Base-by-base conservation (phyloP, 345 rosid genomes). In the Syzygium grande region DNA sequence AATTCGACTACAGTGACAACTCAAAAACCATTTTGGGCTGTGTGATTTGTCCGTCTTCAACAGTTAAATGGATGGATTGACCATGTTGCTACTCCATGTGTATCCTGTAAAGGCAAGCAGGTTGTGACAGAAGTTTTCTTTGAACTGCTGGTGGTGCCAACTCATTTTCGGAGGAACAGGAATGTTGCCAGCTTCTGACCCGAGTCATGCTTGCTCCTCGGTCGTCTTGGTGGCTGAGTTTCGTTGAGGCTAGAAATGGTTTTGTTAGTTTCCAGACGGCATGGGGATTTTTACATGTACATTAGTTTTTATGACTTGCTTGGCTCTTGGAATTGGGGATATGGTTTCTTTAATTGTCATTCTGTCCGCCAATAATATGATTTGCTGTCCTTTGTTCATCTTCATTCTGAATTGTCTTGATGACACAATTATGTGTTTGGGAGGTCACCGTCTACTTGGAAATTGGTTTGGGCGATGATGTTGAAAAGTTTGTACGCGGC, bases 21-120 rank as follows among this genome's bases (percentile, higher is more conserved):
- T 78, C 87, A 77, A 87, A 95, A 94, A 88, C 98, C 96, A 79
- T 94, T 94, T 90, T 95, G 96, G 96, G 96, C 95, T n/a, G 86
- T 91, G 77, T 94, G 90, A 93, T 77, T 14, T 78, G 80, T 38
- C 23, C 27, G 7, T 38, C 49, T 73, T 73, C 49, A 73, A 73
- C 51, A 34, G 49, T 73, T 38, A 73, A 17, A 34, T 73, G 49
- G 49, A 73, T 73, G 49, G 80, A 73, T 73, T 73, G 27, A 73
- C 80, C 25, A 73, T 21, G 80, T 73, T 38, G 80, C 80, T 34
- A 68, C 25, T 68, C 46, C 25, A 19, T 73, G 80, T 19, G 49
- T 38, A 73, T 73, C 80, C 80, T 9, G 23, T 34, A 19, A 34
- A 2, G 27, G 80, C 80, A 73, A 73, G 49, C 21, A 38, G 49